Evolutionary conservation across 2,329 filamentous ascomycete species (phyloP), one percentile per base, ranked within the genome.

Genomic region (Epichloe gansuensis): DNA sequence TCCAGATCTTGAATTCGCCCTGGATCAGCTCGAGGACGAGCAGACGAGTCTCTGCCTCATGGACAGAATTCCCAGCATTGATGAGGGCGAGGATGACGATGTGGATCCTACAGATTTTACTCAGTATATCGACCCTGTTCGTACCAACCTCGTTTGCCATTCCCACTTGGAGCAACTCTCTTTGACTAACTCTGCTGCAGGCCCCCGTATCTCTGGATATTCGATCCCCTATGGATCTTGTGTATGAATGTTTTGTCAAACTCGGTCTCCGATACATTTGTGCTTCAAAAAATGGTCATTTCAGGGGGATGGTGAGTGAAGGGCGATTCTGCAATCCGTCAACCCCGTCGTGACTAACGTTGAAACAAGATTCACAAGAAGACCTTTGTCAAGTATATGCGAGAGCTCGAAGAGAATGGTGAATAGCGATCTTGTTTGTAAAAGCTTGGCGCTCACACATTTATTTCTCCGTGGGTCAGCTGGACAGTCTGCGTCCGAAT

Each of bases 161-260:
- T 5, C 9, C 12, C n/a, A 8, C 8, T 15, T 5, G n/a, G 15
- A 11, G 34, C 13, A 0, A n/a, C 6, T 2, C 23, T n/a, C 2
- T 12, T 36, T 41, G 40, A 46, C 56, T 64, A 40, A 65, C 51
- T 31, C 21, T 17, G 34, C 12, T 41, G n/a, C 44, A 84, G 80
- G 86, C 91, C 2, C 93, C 93, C 0, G 79, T 98, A 13, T 80
- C 90, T 12, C 73, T 98, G 25, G 93, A 98, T 62, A 86, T 95
- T 34, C 81, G 84, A 58, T 93, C 86, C 0, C 88, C 93, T 0
- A 90, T 97, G 80, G 90, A 97, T 64, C 71, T 98, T 40, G 93
- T 96, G 4, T 96, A 95, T 61, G 93, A 98, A 65, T 91, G 89
- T 62, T 98, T 97, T 66, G 87, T 88, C 49, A 98, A 98, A 69